Conservation (phyloP, 1,284 basidiomycete species). For the Ganoderma meredithae region DNA sequence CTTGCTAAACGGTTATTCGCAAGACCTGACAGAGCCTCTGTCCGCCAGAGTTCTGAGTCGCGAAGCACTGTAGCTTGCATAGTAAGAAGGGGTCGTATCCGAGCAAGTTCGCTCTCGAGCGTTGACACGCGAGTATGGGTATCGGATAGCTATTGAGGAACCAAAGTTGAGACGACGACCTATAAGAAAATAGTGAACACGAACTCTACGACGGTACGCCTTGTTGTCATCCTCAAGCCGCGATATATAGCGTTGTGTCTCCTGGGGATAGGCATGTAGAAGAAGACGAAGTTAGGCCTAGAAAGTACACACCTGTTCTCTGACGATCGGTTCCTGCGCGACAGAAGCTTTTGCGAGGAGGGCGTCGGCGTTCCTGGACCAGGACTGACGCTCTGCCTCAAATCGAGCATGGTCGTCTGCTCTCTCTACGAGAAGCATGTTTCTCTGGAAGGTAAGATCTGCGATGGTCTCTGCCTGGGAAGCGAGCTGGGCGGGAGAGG, state of each 20-base stretch:
- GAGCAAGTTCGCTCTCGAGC: conserved; percentile 60
- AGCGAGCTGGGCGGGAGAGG: conserved; percentile 55
- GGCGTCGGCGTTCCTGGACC: conserved; percentile 69
- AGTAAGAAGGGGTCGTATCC: conserved; percentile 62
- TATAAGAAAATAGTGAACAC: conserved; percentile 22
- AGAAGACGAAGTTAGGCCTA: background rate
- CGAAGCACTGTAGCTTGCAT: conserved; percentile 52
- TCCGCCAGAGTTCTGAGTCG: conserved; percentile 30
- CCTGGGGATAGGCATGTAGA: conserved; percentile 45
- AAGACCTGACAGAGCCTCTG: conserved; percentile 19
- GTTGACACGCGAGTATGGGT: conserved; percentile 50
- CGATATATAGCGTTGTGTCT: conserved; percentile 55
- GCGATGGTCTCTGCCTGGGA: conserved; percentile 69
- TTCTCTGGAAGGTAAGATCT: conserved; percentile 61
- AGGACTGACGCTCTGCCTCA: conserved; percentile 63
- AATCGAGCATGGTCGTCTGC: conserved; percentile 65
- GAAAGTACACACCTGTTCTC: conserved; percentile 44
- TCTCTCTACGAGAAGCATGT: conserved; percentile 57
- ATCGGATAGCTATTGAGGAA: conserved; percentile 50
- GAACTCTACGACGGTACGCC: conserved; percentile 61
- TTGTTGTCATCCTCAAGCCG: conserved; percentile 62
- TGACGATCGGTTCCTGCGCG: conserved; percentile 41
- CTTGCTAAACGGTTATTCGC: conserved; percentile 6
- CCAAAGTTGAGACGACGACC: conserved; percentile 10
- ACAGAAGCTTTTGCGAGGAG: conserved; percentile 58